Conservation (phyloP, 441 rosid genomes). For the Pelargonium australe region DNA sequence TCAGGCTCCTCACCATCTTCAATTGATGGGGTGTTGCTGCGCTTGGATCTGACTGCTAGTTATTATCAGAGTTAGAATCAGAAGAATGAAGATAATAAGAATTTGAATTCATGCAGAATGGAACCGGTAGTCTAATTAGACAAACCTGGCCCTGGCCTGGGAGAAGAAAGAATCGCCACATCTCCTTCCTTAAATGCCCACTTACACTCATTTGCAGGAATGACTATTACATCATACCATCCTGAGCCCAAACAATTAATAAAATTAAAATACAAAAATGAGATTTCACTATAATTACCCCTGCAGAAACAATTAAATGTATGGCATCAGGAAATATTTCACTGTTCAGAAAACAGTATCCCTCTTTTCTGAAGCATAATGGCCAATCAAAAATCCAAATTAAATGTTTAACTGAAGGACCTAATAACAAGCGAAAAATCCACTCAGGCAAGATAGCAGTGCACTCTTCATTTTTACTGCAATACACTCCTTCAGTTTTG, state of each 20-base stretch:
- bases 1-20: slow-evolving; percentile 66
- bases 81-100: slow-evolving; percentile 6
- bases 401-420: neutral
- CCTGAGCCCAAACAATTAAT: slow-evolving; percentile 41
- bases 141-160: slow-evolving; percentile 77
- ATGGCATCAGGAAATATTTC: neutral
- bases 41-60: slow-evolving; percentile 50
- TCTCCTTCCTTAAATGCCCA: slow-evolving; percentile 99
- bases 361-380: neutral
- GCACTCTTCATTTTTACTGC: neutral
- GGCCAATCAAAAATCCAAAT: neutral
- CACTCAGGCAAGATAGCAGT: neutral
- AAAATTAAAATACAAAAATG: neutral
- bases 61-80: slow-evolving; percentile 10
- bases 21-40: slow-evolving; percentile 32
- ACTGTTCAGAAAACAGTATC: neutral
- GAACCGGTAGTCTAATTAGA: slow-evolving; percentile 3
- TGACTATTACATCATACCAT: slow-evolving; percentile 87
- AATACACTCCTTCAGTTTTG: neutral
- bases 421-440: neutral
- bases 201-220: slow-evolving; percentile 66
- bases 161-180: slow-evolving; percentile 82
- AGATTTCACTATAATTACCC: neutral
- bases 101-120: neutral
- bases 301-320: neutral